Percentiles rank a stretch among this genome's conserved stretches.
Evolutionary conservation across 495 filamentous ascomycete species (phyloP).

Genomic region (Cercophora sp.): DNA sequence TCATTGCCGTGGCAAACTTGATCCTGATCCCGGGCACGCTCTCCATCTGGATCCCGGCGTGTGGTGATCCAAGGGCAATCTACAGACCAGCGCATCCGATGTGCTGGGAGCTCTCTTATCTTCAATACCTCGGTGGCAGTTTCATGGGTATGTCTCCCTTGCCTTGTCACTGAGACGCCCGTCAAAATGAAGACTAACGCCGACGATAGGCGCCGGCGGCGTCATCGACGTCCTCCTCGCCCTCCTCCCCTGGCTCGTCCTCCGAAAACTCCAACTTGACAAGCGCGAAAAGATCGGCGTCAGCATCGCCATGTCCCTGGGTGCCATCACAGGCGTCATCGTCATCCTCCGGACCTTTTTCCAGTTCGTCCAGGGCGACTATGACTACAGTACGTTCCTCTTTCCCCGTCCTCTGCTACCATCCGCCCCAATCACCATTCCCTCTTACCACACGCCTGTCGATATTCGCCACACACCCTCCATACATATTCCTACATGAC

Average conservation of each 20-base stretch:
- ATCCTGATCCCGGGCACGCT: slow-evolving; percentile 18
- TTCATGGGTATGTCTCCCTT: slow-evolving; percentile 12
- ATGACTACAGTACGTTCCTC: slow-evolving; percentile 1
- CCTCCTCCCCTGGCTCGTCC: slow-evolving; percentile 30
- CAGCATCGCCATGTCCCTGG: slow-evolving; percentile 32
- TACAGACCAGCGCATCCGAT: slow-evolving; percentile 9
- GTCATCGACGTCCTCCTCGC: slow-evolving; percentile 34
- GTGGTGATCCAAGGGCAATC: slow-evolving; percentile 12
- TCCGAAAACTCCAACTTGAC: slow-evolving; percentile 29
- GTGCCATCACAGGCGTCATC: slow-evolving; percentile 18
- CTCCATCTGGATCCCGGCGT: slow-evolving; percentile 20
- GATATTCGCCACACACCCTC: no score
- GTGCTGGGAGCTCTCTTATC: slow-evolving; percentile 5
- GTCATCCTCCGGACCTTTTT: slow-evolving; percentile 20
- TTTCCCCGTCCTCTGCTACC: background rate
- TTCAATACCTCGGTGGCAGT: slow-evolving; percentile 16
- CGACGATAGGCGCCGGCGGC: slow-evolving; percentile 18
- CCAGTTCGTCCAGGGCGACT: slow-evolving; percentile 11
- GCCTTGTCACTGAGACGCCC: no score
- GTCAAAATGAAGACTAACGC: no score
- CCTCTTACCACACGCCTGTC: no score
- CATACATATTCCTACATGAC: background rate
- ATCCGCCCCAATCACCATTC: no score
- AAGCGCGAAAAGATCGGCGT: slow-evolving; percentile 32
- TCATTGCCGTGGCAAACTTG: slow-evolving; percentile 18